Percentiles rank a stretch among this genome's conserved stretches.
Conservation (phyloP, 2,329 filamentous ascomycete species). For the Neoscytalidium dimidiatum region DNA sequence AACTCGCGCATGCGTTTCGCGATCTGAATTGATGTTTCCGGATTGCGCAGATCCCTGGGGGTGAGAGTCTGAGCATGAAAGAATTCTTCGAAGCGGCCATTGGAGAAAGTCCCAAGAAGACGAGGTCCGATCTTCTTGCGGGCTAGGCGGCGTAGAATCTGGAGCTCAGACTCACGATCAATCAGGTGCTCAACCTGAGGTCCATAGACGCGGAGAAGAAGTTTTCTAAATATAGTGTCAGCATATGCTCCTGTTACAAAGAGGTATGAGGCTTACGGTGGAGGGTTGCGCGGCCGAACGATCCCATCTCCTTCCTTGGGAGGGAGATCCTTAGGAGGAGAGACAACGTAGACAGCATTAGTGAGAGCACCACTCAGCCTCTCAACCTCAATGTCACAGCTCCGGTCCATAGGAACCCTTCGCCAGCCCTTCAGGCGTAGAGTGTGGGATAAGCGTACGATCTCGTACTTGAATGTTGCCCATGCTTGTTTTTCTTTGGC, state of each 20-base stretch:
- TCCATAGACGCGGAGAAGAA: conserved; percentile 89
- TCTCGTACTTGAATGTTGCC: conserved; percentile 88
- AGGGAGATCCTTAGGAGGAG: conserved; percentile 68
- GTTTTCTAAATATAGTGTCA: conserved; percentile 55
- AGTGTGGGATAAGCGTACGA: conserved; percentile 85
- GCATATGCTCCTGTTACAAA: neutral
- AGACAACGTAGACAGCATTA: conserved; percentile 94
- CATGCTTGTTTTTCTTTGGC: conserved; percentile 76
- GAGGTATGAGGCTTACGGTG: conserved; percentile 48
- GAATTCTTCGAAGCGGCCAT: conserved; percentile 94
- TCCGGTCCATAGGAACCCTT: conserved; percentile 71
- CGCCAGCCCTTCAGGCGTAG: conserved; percentile 90
- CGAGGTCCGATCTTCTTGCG: conserved; percentile 92
- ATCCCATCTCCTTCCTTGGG: conserved; percentile 41
- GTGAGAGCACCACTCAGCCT: conserved; percentile 88
- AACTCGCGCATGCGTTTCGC: conserved; percentile 97
- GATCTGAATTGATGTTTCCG: conserved; percentile 86
- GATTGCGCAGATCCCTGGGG: conserved; percentile 71
- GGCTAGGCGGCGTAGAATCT: conserved; percentile 80
- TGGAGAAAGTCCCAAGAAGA: conserved; percentile 86
- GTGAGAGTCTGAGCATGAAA: conserved; percentile 83
- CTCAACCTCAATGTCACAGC: conserved; percentile 69
- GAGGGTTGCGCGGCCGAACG: conserved; percentile 47
- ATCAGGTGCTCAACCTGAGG: conserved; percentile 95
- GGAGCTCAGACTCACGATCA: conserved; percentile 85